phyloP scores from a whole-genome alignment of 139 green algal species.

The Chlamydomonas sphaeroides region DNA sequence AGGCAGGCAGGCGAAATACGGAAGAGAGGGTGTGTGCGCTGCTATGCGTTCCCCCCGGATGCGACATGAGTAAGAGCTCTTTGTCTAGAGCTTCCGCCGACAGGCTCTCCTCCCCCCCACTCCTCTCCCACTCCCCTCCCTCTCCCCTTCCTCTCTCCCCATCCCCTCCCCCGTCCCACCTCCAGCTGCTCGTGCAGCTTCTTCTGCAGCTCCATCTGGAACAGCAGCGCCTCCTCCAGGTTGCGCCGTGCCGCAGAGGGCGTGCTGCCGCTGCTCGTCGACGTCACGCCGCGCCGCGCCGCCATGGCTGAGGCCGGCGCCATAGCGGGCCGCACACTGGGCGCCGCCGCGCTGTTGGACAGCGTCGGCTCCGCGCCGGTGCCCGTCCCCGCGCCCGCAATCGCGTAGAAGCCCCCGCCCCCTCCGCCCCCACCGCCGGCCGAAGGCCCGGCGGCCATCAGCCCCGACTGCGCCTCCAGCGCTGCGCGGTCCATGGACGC shows the following conservation, averaged over 20 bases:
- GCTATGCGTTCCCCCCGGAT: too few species aligned
- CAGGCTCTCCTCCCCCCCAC: too few species aligned
- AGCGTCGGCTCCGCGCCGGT: too few species aligned
- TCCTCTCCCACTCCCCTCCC: too few species aligned
- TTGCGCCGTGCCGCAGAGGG: conserved; percentile 40
- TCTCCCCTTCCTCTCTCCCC: too few species aligned
- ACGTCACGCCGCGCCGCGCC: not conserved
- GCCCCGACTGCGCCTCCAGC: conserved; percentile 4
- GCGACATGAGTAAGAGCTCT: too few species aligned
- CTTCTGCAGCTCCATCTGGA: conserved; percentile 97
- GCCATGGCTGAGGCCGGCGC: not conserved
- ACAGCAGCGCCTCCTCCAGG: conserved; percentile 88
- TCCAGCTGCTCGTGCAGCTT: conserved; percentile 96
- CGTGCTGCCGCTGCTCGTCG: conserved; percentile 15
- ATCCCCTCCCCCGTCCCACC: conserved; percentile 46
- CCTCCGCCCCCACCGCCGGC: not conserved
- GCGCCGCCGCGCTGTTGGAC: not conserved
- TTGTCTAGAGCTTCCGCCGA: too few species aligned
- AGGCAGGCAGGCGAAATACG: too few species aligned
- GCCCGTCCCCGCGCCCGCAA: too few species aligned
- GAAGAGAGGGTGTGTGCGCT: too few species aligned
- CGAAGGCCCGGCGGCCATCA: not conserved
- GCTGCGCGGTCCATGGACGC: not conserved
- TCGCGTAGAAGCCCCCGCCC: not conserved
- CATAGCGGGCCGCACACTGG: not conserved